Conservation (phyloP, 2,329 filamentous ascomycete genomes). For the Beauveria sp. region DNA sequence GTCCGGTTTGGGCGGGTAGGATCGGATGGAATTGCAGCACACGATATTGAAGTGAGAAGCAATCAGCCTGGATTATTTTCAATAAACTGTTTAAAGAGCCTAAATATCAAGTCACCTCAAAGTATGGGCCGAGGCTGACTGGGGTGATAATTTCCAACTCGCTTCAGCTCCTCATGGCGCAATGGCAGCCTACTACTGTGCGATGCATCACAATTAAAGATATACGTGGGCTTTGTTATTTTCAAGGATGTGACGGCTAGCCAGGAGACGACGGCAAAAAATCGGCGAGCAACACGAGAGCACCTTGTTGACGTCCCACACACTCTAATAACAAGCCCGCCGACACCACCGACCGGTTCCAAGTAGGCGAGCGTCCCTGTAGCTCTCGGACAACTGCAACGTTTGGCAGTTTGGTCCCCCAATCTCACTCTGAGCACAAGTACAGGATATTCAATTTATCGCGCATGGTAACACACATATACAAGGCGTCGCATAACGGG, state of each 20-base stretch:
- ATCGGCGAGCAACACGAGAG: neutral
- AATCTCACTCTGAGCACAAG: neutral
- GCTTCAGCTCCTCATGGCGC: neutral
- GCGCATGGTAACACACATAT: neutral
- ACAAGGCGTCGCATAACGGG: conserved; percentile 1
- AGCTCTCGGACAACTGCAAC: neutral
- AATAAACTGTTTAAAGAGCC: neutral
- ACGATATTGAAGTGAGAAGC: neutral
- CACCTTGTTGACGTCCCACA: neutral
- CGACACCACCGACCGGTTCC: neutral
- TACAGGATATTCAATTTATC: neutral
- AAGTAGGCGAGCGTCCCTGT: neutral
- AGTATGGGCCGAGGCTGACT: neutral
- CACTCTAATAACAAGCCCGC: neutral
- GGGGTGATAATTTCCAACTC: neutral
- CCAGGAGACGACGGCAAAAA: neutral
- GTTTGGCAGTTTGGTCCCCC: neutral
- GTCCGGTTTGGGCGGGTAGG: neutral
- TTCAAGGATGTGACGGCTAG: neutral
- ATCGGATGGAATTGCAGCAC: neutral
- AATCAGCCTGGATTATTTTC: neutral
- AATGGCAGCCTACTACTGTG: neutral
- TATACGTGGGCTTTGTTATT: neutral
- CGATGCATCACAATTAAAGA: neutral
- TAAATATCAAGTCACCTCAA: neutral